These are phyloP conservation scores for Cystoderma amianthinum DNA, from an alignment of 768 basidiomycete genomes.

Conservation along the genomic window DNA sequence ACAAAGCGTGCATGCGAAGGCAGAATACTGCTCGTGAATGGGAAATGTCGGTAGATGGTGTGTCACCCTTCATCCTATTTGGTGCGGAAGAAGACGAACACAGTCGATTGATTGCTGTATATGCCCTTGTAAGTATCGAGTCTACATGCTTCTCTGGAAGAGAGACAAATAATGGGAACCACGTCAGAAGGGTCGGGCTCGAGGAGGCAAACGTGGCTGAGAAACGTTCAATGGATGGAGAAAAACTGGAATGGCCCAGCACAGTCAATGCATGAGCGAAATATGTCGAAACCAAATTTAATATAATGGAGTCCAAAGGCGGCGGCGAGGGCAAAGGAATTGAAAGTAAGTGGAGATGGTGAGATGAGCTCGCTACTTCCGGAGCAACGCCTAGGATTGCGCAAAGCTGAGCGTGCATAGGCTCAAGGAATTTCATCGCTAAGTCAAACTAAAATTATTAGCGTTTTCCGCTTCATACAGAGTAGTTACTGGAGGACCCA, in stretches of 20 bases:
- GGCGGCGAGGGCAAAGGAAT: constrained; percentile 30
- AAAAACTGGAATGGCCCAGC: constrained; percentile 16
- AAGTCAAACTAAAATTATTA: too few relatives aligned
- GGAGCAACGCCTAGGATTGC: constrained; percentile 16
- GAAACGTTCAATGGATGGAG: constrained; percentile 11
- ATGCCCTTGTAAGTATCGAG: constrained; percentile 50
- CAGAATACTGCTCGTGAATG: too few relatives aligned
- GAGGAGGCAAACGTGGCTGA: constrained; percentile 10
- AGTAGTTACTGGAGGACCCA: constrained; percentile 42
- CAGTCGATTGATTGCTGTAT: too few relatives aligned
- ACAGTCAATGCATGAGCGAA: constrained; percentile 46
- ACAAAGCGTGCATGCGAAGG: too few relatives aligned
- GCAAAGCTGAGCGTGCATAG: constrained; percentile 38
- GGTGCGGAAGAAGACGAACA: too few relatives aligned
- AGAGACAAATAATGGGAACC: constrained; percentile 38
- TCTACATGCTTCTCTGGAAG: constrained; percentile 51
- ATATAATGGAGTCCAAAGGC: constrained; percentile 23
- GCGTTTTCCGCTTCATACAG: too few relatives aligned
- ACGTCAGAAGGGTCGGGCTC: constrained; percentile 34
- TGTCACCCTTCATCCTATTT: too few relatives aligned
- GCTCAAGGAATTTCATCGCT: too few relatives aligned
- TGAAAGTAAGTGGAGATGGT: constrained; percentile 25
- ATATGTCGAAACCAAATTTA: constrained; percentile 55
- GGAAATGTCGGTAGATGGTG: too few relatives aligned
- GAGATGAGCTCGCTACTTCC: constrained; percentile 1